Evolutionary conservation across 208 protist species (phyloP).

Genomic region (Trypanosoma cruzi): DNA sequence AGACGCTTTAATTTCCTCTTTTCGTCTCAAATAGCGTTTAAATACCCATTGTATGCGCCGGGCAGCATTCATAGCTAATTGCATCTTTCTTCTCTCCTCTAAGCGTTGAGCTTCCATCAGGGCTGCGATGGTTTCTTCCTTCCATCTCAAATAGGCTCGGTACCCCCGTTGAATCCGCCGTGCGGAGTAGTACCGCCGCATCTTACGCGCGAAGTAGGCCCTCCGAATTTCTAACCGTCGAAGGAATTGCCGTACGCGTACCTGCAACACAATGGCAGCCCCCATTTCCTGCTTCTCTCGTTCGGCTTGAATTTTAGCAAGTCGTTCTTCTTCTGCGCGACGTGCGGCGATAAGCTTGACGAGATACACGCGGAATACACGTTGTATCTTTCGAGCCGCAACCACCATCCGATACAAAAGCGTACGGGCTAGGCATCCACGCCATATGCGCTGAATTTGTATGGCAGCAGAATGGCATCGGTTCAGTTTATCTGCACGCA

Average conservation of each 20-base stretch:
- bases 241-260: slow-evolving; percentile 70
- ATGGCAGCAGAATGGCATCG: slow-evolving; percentile 57
- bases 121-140: slow-evolving; percentile 41
- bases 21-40: slow-evolving; percentile 49
- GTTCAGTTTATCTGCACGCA: slow-evolving; percentile 61
- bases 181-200: slow-evolving; percentile 62
- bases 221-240: slow-evolving; percentile 59
- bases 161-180: slow-evolving; percentile 82
- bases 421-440: slow-evolving; percentile 66
- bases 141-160: slow-evolving; percentile 52
- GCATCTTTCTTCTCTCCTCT: slow-evolving; percentile 56
- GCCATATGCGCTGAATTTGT: slow-evolving; percentile 78
- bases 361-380: slow-evolving; percentile 56
- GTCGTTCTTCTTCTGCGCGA: slow-evolving; percentile 39
- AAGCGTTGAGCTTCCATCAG: slow-evolving; percentile 61
- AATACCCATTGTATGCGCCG: slow-evolving; percentile 67
- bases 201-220: slow-evolving; percentile 47
- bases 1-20: slow-evolving; percentile 36
- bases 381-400: slow-evolving; percentile 58
- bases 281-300: slow-evolving; percentile 45
- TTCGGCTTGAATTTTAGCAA: slow-evolving; percentile 32
- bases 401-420: slow-evolving; percentile 51
- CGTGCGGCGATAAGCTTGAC: slow-evolving; percentile 42
- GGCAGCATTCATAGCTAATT: slow-evolving; percentile 61
- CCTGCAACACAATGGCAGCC: slow-evolving; percentile 63